Base-by-base conservation (phyloP, 2,329 filamentous ascomycete genomes). In the Neofusicoccum umdonicola region DNA sequence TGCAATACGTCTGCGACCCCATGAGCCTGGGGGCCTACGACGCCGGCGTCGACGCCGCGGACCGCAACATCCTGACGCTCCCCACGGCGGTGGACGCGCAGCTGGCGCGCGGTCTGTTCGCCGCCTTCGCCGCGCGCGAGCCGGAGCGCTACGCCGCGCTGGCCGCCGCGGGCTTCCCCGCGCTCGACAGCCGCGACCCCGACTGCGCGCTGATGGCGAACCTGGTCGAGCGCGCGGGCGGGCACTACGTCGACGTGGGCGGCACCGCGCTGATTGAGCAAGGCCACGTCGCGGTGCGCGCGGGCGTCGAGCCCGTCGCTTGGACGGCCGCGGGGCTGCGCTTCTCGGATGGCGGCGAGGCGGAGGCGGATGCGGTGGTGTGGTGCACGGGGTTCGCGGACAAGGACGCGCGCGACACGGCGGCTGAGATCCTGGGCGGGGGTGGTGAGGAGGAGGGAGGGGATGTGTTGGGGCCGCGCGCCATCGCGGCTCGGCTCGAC, bases 171-270 rank as follows among this genome's bases (percentile, higher is more conserved):
- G 81, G 81, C 0, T 83, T 83, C 69, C 45, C 76, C 79, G 75
- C 78, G 7, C 62, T 74, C 6, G 77, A 80, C 44, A 73, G 74
- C 48, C 56, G 66, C 7, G 66, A 76, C 51, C 70, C 5, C 1
- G 6, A 11, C 2, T 15, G 5, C 5, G 39, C n/a, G 12, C 5
- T 62, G 35, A 65, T 73, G 83, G 22, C 15, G 1, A 39, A 56
- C 31, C 15, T 63, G 27, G 76, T 74, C 65, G 76, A 80, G 50
- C 75, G 79, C 1, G 74, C 77, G 22, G 81, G 81, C 3, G 80
- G 81, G 0, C 80, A 83, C 67, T 83, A 83, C 66, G 76, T 83
- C 52, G 81, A 83, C 63, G 77, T 81, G 17, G 81, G 81, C 0
- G 75, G 75, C 4, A 80, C 75, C 0, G 71, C 72, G 41, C 73